phyloP scores from a whole-genome alignment of 2,329 filamentous ascomycete genomes.

The Zasmidium angulare region DNA sequence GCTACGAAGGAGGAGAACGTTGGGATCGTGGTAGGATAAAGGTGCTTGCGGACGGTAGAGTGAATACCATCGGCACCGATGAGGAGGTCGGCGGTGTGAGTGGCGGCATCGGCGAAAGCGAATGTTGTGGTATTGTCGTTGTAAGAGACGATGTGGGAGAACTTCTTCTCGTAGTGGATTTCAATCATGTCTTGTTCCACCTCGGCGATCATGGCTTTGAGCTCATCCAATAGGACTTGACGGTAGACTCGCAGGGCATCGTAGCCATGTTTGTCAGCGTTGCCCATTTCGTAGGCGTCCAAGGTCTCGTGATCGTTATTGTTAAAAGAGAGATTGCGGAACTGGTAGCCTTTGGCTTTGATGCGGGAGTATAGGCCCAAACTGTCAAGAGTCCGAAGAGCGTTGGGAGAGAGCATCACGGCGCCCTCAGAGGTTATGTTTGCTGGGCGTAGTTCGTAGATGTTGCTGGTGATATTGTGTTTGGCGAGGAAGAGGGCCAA shows the following conservation, averaged over 20 bases:
- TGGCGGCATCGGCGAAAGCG: slow-evolving; percentile 33
- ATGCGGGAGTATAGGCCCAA: slow-evolving; percentile 48
- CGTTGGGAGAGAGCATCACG: slow-evolving; percentile 47
- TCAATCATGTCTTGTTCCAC: slow-evolving; percentile 34
- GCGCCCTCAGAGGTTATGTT: slow-evolving; percentile 50
- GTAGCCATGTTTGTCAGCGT: slow-evolving; percentile 50
- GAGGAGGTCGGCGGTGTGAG: slow-evolving; percentile 28
- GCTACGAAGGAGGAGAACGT: slow-evolving; percentile 1
- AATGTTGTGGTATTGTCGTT: slow-evolving; percentile 27
- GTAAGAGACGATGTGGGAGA: slow-evolving; percentile 43
- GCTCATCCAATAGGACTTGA: slow-evolving; percentile 49
- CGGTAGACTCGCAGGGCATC: slow-evolving; percentile 46
- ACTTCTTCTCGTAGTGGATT: slow-evolving; percentile 50
- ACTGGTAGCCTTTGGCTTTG: slow-evolving; percentile 47
- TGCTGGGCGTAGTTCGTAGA: slow-evolving; percentile 57
- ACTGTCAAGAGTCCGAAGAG: slow-evolving; percentile 37
- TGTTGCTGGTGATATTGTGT: slow-evolving; percentile 45
- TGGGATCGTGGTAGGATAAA: background rate
- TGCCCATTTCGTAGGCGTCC: slow-evolving; percentile 27
- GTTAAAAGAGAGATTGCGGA: slow-evolving; percentile 51
- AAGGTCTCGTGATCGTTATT: slow-evolving; percentile 24
- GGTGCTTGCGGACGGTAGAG: slow-evolving; percentile 35
- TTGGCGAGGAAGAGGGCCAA: slow-evolving; percentile 1
- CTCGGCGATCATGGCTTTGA: slow-evolving; percentile 33
- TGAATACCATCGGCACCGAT: slow-evolving; percentile 39